phyloP scores from a whole-genome alignment of 2,329 filamentous ascomycete species.

The Botrytis elliptica region DNA sequence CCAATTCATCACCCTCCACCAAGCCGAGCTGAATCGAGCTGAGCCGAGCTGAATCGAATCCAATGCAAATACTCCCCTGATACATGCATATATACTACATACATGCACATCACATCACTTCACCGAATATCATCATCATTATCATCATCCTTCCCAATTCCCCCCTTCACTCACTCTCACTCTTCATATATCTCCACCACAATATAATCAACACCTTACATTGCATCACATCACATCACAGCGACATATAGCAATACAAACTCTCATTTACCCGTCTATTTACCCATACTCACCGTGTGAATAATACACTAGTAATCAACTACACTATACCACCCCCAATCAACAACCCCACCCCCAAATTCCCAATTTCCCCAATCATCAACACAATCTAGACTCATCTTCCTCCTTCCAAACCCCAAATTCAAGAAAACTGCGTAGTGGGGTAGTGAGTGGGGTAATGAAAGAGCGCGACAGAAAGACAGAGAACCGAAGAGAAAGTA shows the following conservation, averaged over 20 bases:
- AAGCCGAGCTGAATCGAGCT: too few relatives aligned
- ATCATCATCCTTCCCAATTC: not conserved
- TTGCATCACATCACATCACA: not conserved
- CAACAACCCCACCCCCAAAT: not conserved
- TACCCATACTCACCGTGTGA: not conserved
- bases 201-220: not conserved
- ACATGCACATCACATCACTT: not conserved
- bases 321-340: not conserved
- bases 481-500: too few relatives aligned
- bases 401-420: not conserved
- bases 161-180: not conserved
- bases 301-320: not conserved
- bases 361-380: not conserved
- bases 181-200: not conserved
- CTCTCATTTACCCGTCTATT: not conserved
- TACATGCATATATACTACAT: not conserved
- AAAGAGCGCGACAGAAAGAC: not conserved
- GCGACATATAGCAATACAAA: not conserved
- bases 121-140: not conserved
- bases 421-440: not conserved
- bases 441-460: too few relatives aligned
- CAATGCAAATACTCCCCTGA: not conserved
- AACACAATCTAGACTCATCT: not conserved
- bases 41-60: not conserved
- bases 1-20: not conserved